phyloP scores from a whole-genome alignment of 805 yeast species.

The Diddensiella transvaalensis region DNA sequence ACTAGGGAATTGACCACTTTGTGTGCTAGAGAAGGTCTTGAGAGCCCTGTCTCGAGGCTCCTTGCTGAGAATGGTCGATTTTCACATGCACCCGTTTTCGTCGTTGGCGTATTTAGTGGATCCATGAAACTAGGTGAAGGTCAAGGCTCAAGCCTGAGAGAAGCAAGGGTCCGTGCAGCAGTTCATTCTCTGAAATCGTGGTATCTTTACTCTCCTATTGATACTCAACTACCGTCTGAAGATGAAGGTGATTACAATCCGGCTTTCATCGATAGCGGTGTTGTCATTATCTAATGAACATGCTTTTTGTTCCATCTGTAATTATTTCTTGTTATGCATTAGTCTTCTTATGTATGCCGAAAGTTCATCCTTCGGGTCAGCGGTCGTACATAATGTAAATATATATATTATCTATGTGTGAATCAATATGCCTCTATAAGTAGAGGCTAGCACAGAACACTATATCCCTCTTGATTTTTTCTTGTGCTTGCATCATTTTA shows the following conservation, averaged over 20 bases:
- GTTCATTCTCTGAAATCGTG: conserved; percentile 87
- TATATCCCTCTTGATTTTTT: conserved; percentile 90
- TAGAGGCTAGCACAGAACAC: conserved; percentile 96
- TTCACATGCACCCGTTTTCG: conserved; percentile 77
- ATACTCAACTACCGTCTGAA: conserved; percentile 62
- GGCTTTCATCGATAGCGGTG: conserved; percentile 31
- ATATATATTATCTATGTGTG: not conserved
- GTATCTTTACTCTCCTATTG: conserved; percentile 84
- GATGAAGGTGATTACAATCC: conserved; percentile 22
- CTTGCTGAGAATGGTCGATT: conserved; percentile 92
- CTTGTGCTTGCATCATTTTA: conserved; percentile 91
- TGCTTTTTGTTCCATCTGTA: not conserved
- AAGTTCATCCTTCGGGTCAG: too few species aligned
- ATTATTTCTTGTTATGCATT: conserved; percentile 2
- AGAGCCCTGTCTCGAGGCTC: conserved; percentile 73
- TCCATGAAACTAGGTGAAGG: conserved; percentile 85
- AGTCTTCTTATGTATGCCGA: conserved; percentile 1
- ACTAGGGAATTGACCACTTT: conserved; percentile 76
- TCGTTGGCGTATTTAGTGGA: conserved; percentile 90
- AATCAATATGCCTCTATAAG: too few species aligned
- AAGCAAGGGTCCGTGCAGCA: conserved; percentile 89
- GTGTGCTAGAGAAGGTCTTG: conserved; percentile 70
- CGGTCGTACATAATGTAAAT: conserved; percentile 1
- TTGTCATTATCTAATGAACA: conserved; percentile 29
- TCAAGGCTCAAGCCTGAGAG: conserved; percentile 82